A percentile compares a stretch with the other conserved stretches of the same genome.
phyloP scores from a whole-genome alignment of 1,139 yeast genomes.

The Saccharomycopsis hybrid region DNA sequence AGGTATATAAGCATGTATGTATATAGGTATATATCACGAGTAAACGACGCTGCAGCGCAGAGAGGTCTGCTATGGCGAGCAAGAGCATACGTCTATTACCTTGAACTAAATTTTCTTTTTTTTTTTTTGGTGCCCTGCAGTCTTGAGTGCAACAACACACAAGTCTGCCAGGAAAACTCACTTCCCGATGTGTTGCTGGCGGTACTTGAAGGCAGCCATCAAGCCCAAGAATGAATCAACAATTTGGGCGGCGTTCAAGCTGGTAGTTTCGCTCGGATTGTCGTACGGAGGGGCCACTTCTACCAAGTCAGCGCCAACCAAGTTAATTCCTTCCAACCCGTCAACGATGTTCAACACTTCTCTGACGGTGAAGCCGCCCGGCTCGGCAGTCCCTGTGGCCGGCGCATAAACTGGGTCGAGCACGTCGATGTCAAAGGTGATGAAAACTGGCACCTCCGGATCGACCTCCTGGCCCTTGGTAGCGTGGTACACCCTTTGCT shows the following conservation, averaged over 20 bases:
- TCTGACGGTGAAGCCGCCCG: slow-evolving; percentile 77
- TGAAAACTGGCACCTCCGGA: slow-evolving; percentile 64
- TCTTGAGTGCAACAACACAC: too few species aligned
- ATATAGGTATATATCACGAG: too few species aligned
- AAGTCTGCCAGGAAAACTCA: too few species aligned
- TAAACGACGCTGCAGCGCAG: too few species aligned
- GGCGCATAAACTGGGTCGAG: slow-evolving; percentile 76
- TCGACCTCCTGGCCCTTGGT: too few species aligned
- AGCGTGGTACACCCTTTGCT: slow-evolving; percentile 38
- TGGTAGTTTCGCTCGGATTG: slow-evolving; percentile 43
- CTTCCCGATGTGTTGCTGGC: too few species aligned
- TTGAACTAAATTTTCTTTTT: too few species aligned
- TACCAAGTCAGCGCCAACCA: slow-evolving; percentile 75
- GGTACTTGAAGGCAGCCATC: slow-evolving; percentile 28
- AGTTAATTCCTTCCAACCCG: slow-evolving; percentile 47
- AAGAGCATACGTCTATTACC: too few species aligned
- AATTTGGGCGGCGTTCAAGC: slow-evolving; percentile 49
- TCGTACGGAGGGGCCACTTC: slow-evolving; percentile 76
- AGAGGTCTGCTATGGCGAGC: too few species aligned
- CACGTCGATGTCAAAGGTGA: slow-evolving; percentile 75
- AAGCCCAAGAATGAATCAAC: slow-evolving; percentile 44
- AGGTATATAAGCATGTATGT: too few species aligned
- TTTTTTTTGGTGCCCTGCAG: too few species aligned
- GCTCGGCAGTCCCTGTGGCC: slow-evolving; percentile 81
- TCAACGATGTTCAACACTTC: slow-evolving; percentile 61